Base-by-base conservation (phyloP, 2,329 filamentous ascomycete species). In the Dactylonectria macrodidyma region DNA sequence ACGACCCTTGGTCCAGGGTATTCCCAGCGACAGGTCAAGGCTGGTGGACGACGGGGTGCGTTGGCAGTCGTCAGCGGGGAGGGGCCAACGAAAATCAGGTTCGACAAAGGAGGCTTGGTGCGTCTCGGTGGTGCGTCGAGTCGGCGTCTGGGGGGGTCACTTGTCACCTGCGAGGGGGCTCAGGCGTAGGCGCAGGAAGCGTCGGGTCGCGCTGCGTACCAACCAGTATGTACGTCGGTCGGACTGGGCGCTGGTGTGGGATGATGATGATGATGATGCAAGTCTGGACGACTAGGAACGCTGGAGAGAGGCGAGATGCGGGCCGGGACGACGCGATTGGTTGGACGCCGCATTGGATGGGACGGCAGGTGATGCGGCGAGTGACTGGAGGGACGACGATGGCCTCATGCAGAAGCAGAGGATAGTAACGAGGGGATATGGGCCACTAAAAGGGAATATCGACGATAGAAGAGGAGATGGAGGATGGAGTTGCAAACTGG, bases 1-100 rank as follows among this genome's bases (percentile, higher is more conserved):
- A 71, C 71, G 67, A 69, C 69, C 66, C 70, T 68, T 33, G 65
- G 61, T 66, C 55, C 68, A 74, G 73, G 75, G 71, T 73, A 65
- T 71, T 73, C 68, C 67, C 52, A 69, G 71, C 51, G 54, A 67
- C 56, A 60, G 57, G 54, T 65, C 46, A 60, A 67, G 47, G 66
- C 58, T 62, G 63, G 47, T 71, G 70, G 54, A 57, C 54, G 52
- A 64, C 66, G 55, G 67, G 58, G 64, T 65, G 68, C 70, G 69
- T 57, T 72, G 71, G 68, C 61, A 72, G 65, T 47, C 41, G 54
- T 48, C 24, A 51, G 48, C 41, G 59, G 51, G 38, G 44, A 34
- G 24, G 26, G 26, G 26, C 26, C 38, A 51, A 38, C 51, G 59
- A 59, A 64, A 71, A 65, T 61, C 56, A 52, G 65, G 62, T 68